Evolutionary conservation across 2,329 filamentous ascomycete genomes (phyloP).

Genomic region (Ascochyta fabae): DNA sequence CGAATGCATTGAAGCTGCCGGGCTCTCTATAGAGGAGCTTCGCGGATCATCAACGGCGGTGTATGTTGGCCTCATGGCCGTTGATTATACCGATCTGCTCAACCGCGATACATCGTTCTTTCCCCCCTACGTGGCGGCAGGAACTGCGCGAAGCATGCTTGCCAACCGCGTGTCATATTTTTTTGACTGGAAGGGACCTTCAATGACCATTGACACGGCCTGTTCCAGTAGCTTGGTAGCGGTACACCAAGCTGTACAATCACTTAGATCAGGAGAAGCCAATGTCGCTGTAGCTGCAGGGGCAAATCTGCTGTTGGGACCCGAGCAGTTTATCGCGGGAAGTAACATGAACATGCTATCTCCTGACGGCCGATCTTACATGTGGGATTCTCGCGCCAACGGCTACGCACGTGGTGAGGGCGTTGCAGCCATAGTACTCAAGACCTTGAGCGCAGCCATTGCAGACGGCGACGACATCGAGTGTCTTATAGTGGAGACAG

Average conservation of each 20-base stretch:
- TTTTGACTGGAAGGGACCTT: slow-evolving; percentile 46
- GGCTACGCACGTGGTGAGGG: slow-evolving; percentile 63
- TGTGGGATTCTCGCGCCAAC: slow-evolving; percentile 51
- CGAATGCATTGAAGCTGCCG: slow-evolving; percentile 26
- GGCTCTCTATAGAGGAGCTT: slow-evolving; percentile 9
- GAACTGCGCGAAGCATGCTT: slow-evolving; percentile 32
- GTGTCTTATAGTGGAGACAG: slow-evolving; percentile 46
- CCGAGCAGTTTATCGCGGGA: slow-evolving; percentile 30
- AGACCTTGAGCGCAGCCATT: slow-evolving; percentile 57
- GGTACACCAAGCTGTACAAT: slow-evolving; percentile 29
- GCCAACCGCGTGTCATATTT: slow-evolving; percentile 49
- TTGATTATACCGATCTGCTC: slow-evolving; percentile 18
- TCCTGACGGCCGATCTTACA: slow-evolving; percentile 30
- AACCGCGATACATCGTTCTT: slow-evolving; percentile 4
- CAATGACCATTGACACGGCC: slow-evolving; percentile 49
- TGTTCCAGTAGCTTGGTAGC: slow-evolving; percentile 46
- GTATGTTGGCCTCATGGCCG: slow-evolving; percentile 20
- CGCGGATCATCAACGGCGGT: slow-evolving; percentile 18
- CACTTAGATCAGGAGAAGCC: slow-evolving; percentile 20
- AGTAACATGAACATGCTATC: slow-evolving; percentile 43
- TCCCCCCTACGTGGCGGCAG: slow-evolving; percentile 31
- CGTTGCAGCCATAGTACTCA: slow-evolving; percentile 58
- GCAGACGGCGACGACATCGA: slow-evolving; percentile 55
- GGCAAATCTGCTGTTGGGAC: slow-evolving; percentile 16
- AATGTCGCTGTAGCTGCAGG: slow-evolving; percentile 26